Percentiles rank a stretch among this genome's conserved stretches.
These are phyloP conservation scores for Cystofilobasidium capitatum DNA, from an alignment of 768 basidiomycete genomes.

Conservation along the genomic window DNA sequence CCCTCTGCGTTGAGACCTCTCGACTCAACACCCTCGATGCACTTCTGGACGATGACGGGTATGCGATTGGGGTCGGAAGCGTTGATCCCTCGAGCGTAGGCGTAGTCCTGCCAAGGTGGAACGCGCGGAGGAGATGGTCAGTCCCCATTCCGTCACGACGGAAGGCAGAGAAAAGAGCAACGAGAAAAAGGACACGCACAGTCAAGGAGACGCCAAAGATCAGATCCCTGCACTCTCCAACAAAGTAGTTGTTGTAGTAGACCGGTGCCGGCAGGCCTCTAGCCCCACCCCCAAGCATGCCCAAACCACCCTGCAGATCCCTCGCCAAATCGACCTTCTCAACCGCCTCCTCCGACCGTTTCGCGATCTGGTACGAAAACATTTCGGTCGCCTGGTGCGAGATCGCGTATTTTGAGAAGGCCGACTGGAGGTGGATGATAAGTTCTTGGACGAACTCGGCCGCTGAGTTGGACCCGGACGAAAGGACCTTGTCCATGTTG, in stretches of 20 bases:
- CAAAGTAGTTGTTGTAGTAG: conserved; percentile 18
- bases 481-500: conserved; percentile 18
- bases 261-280: background rate
- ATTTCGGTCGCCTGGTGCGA: conserved; percentile 21
- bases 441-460: conserved; percentile 25
- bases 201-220: conserved; percentile 4
- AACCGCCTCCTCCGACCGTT: conserved; percentile 21
- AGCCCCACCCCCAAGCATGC: conserved; percentile 1
- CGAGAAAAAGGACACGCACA: background rate
- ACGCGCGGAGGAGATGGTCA: background rate
- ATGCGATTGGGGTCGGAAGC: background rate
- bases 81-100: conserved; percentile 16
- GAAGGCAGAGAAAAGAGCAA: background rate
- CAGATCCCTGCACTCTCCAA: conserved; percentile 16
- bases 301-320: conserved; percentile 10
- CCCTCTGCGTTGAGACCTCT: conserved; percentile 23
- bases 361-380: conserved; percentile 16
- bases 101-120: conserved; percentile 21
- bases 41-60: conserved; percentile 22
- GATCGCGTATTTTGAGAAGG: conserved; percentile 14
- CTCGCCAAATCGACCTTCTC: conserved; percentile 5
- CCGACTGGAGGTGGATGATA: conserved; percentile 13
- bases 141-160: background rate
- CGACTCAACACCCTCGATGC: conserved; percentile 22
- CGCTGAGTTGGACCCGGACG: conserved; percentile 21